Percentiles rank a stretch among this genome's conserved stretches.
phyloP scores from a whole-genome alignment of 2,329 filamentous ascomycete genomes.

The Neopestalotiopsis clavispora region DNA sequence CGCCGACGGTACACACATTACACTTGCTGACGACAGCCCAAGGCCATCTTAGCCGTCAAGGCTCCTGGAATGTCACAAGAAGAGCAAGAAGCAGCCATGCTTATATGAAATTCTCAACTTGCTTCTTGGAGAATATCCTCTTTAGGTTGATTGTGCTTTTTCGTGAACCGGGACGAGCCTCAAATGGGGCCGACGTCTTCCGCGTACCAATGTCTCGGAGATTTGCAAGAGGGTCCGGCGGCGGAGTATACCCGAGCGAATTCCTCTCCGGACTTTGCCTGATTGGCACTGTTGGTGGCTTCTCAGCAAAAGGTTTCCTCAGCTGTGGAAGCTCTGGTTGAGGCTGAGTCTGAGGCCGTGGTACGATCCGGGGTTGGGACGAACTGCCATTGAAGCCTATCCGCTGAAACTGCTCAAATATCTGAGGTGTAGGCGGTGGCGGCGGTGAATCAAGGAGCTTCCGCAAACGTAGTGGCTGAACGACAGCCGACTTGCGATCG shows the following conservation, averaged over 20 bases:
- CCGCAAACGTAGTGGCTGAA: constrained; percentile 15
- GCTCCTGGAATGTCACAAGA: background rate
- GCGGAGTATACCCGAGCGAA: background rate
- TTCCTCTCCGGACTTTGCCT: constrained; percentile 6
- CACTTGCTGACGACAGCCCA: background rate
- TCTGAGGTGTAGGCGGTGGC: background rate
- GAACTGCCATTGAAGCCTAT: background rate
- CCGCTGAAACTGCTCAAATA: background rate
- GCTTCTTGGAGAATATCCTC: constrained; percentile 41
- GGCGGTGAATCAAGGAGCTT: background rate
- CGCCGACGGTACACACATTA: too few relatives aligned
- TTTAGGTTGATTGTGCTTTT: constrained; percentile 14
- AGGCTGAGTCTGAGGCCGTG: constrained; percentile 3
- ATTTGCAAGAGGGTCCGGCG: constrained; percentile 17
- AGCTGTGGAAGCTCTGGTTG: constrained; percentile 5
- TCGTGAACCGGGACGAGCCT: background rate
- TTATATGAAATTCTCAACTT: constrained; percentile 8
- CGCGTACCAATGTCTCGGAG: constrained; percentile 15
- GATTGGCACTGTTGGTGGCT: constrained; percentile 12
- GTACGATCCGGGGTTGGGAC: background rate
- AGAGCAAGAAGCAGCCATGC: background rate
- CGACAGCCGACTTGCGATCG: constrained; percentile 11
- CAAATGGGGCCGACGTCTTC: background rate
- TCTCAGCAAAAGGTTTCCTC: background rate
- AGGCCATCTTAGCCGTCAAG: background rate